Percentiles rank a stretch among this genome's conserved stretches.
Evolutionary conservation across 306 rosid species (phyloP).

Genomic region (Sphenostylis stenocarpa): DNA sequence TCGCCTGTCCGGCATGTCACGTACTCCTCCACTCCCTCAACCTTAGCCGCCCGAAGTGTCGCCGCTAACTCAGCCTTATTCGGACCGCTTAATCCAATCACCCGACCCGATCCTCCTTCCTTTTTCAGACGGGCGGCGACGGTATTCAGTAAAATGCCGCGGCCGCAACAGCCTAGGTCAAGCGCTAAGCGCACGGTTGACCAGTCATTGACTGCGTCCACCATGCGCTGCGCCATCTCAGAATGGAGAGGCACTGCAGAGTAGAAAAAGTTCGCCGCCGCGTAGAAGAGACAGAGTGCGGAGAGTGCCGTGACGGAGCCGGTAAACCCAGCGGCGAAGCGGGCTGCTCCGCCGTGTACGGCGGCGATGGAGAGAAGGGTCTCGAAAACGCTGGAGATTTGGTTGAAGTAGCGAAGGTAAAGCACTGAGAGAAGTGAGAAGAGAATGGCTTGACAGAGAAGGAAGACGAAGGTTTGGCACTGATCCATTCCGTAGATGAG

Average conservation of each 20-base stretch:
- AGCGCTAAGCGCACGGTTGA: neutral
- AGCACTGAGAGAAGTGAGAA: neutral
- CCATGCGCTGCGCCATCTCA: neutral
- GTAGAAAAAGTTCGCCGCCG: constrained; percentile 9
- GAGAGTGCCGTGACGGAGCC: constrained; percentile 1
- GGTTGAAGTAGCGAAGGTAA: neutral
- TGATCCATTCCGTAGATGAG: constrained; percentile 18
- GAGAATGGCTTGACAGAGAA: constrained; percentile 9
- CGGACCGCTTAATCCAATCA: neutral
- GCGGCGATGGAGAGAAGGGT: neutral
- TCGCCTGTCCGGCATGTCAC: neutral
- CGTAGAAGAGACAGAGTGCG: neutral
- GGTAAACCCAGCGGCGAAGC: neutral
- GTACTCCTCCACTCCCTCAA: neutral
- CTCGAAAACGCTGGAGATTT: neutral
- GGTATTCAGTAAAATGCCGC: neutral
- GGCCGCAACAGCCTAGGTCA: neutral
- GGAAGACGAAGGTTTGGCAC: constrained; percentile 5
- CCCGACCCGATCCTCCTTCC: neutral
- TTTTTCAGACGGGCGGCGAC: neutral
- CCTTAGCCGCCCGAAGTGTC: neutral
- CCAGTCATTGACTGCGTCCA: neutral
- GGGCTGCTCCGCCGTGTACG: neutral
- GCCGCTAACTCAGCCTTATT: neutral
- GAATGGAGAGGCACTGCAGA: neutral